Evolutionary conservation across 1,139 yeast species (phyloP), one percentile per base, ranked within the genome.

Genomic region (Suhomyces maxii): DNA sequence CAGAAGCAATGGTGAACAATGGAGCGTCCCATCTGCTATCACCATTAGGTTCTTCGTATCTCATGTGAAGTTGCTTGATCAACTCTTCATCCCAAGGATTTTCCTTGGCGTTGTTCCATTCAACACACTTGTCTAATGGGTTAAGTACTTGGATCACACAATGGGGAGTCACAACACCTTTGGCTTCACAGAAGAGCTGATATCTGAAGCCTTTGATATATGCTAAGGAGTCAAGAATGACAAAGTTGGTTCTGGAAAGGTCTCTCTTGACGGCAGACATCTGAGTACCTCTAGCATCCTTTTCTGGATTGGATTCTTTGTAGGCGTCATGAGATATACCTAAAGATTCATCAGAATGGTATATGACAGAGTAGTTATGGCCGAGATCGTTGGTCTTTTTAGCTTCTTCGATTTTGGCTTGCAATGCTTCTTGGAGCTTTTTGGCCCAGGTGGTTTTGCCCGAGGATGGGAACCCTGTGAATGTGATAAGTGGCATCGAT

Each of bases 151-250:
- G 93, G 1, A 91, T 70, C 38, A 91, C 87, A 61, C 96, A 87
- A 54, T 89, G 87, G 2, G 95, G 86, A 1, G 98, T 90, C 13
- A 82, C 77, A 28, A 83, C 73, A 1, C 91, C 87, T 60, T 91
- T 91, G 35, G 96, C 93, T 63, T 93, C 99, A 65, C 98, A 90
- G 64, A 83, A 90, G 46, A 93, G 73, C 65, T 93, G 99, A 65
- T 95, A 93, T 50, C 99, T 74, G 62, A 90, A 90, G 0, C 99
- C 99, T 61, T 93, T 95, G 60, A 95, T 95, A 62, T 95, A 95
- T 25, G 90, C 85, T 60, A 90, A 71, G 2, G 95, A 80, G 65
- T 93, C 99, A 47, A 93, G 74, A 18, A 93, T 82, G 1, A 93
- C 97, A 39, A 93, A 77, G 30, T 80, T 84, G 28, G 77, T 73